Base-by-base conservation (phyloP, 2,329 filamentous ascomycete species). In the Trichoderma harzianum region DNA sequence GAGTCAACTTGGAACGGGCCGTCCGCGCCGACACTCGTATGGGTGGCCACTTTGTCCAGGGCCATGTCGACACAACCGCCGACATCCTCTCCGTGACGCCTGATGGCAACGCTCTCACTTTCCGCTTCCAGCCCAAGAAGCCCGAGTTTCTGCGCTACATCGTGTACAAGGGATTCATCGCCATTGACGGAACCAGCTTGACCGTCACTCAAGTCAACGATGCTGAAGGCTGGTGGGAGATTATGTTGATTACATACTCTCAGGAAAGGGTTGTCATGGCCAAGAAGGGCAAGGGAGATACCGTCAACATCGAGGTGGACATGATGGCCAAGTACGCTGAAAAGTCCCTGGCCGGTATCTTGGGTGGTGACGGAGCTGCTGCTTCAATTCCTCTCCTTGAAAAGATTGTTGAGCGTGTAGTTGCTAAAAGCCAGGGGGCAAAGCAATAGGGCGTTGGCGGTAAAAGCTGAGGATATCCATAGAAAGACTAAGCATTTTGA, bases 21-120 rank as follows among this genome's bases (percentile, higher is more conserved):
- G 95, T 99, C 69, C 92, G 92, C 21, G 94, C 94, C 5, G 89
- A 92, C 77, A 98, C 95, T 60, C 93, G 96, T 70, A 98, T 99
- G 94, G 96, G 97, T 61, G 96, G 96, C 0, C 96, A 99, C 84
- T 97, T 98, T 78, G 95, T 98, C 36, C 97, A 99, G 83, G 96
- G 96, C 53, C 96, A 99, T 82, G 95, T 99, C 73, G 97, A 99
- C 82, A 95, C 94, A 12, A 90, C 92, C 51, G 96, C 95, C 0
- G 88, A 87, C 57, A 92, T 99, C 73, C 79, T 91, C 51, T 88
- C 88, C 57, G 88, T 92, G 43, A 90, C 88, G 21, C 90, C 91
- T 3, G 96, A 99, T 82, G 94, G 95, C 71, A 97, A 98, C 83
- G 93, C 96, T 7, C 82, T 97, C 73, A 97, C 93, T 1, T 92